Conservation (phyloP, 192 early-diverging fungal species). For the Backusella psychrophila region DNA sequence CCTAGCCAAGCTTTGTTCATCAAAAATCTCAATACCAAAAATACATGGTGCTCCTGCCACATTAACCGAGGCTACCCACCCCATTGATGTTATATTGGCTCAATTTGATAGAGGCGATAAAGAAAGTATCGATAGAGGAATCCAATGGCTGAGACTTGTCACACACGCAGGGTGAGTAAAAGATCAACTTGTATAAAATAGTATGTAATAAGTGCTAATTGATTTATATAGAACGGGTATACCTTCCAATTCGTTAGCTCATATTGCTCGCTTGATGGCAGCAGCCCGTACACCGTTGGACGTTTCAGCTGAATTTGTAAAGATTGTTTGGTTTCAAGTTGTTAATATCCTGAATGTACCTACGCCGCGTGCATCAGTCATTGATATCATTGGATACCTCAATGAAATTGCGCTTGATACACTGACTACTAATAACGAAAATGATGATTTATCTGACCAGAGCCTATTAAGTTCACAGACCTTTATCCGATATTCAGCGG, state of each 20-base stretch:
- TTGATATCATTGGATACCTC: conserved; percentile 32
- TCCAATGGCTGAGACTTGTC: conserved; percentile 38
- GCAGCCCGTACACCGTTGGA: conserved; percentile 17
- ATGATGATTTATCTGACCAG: conserved; percentile 5
- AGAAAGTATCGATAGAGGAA: conserved; percentile 29
- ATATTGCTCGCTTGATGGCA: conserved; percentile 29
- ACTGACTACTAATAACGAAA: conserved; percentile 23
- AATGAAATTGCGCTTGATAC: conserved; percentile 32
- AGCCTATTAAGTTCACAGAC: conserved; percentile 29
- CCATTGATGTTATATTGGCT: conserved; percentile 20
- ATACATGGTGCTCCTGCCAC: neutral
- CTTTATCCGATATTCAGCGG: conserved; percentile 45
- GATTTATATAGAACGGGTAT: conserved; percentile 34
- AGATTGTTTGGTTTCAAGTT: conserved; percentile 43
- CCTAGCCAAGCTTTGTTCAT: conserved; percentile 17
- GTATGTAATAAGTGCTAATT: neutral
- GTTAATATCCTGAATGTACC: conserved; percentile 24
- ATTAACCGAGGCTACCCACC: conserved; percentile 11
- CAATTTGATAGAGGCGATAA: conserved; percentile 26
- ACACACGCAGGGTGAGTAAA: conserved; percentile 35
- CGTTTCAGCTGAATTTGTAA: conserved; percentile 26
- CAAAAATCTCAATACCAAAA: neutral
- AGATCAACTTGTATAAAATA: neutral
- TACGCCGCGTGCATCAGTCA: conserved; percentile 25
- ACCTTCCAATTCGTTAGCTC: conserved; percentile 27